phyloP scores from a whole-genome alignment of 2,329 filamentous ascomycete genomes.

The Tolypocladium amazonense region DNA sequence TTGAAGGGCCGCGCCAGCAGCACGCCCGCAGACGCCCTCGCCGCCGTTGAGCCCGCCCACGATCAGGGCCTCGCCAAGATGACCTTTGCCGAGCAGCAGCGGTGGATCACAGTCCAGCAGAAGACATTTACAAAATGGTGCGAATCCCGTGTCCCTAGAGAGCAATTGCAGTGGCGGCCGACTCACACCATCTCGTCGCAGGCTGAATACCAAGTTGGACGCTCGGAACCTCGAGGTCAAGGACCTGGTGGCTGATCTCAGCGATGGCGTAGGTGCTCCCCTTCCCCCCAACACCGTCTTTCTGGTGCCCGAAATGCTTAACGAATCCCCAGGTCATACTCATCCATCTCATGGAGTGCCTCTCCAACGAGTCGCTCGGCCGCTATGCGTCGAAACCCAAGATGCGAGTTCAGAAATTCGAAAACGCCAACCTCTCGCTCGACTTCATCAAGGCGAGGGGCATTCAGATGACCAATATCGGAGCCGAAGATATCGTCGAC shows the following conservation, averaged over 20 bases:
- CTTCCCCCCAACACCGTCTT: neutral
- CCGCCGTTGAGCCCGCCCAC: constrained; percentile 35
- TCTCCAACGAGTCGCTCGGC: constrained; percentile 87
- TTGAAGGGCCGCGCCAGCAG: constrained; percentile 24
- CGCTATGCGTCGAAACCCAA: constrained; percentile 96
- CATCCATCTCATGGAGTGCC: constrained; percentile 93
- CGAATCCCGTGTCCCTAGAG: neutral
- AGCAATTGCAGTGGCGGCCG: neutral
- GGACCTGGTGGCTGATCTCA: constrained; percentile 80
- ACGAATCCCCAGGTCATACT: constrained; percentile 60
- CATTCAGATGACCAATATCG: constrained; percentile 98
- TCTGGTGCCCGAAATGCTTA: too few species aligned
- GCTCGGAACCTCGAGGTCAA: constrained; percentile 68
- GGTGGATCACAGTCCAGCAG: constrained; percentile 76
- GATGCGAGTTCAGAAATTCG: constrained; percentile 90
- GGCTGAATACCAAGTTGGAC: constrained; percentile 93
- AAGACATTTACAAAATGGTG: constrained; percentile 98
- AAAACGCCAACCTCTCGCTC: constrained; percentile 93
- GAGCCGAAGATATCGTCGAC: constrained; percentile 95
- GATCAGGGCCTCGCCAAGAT: constrained; percentile 45
- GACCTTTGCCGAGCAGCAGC: constrained; percentile 54
- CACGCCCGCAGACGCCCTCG: constrained; percentile 24
- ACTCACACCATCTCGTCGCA: constrained; percentile 21
- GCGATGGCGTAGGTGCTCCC: constrained; percentile 67
- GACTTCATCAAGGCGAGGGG: constrained; percentile 85